Evolutionary conservation across 2,329 filamentous ascomycete species (phyloP), one percentile per base, ranked within the genome.

Genomic region (Cadophora gregata): DNA sequence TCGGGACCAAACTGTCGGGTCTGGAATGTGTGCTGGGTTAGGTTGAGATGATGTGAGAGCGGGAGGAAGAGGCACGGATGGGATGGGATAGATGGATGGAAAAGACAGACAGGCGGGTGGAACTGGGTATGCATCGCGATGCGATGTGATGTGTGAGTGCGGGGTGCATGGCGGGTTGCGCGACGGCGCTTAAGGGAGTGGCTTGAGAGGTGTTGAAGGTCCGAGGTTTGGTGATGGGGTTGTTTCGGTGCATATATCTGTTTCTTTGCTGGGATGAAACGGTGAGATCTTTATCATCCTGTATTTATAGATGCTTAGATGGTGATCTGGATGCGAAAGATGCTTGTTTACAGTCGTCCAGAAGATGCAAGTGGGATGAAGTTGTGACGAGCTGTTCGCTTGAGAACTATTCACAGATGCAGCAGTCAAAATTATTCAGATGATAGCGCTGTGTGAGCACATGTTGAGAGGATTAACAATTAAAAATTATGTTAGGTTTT

Each of bases 31-130:
- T n/a, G 16, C 9, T 3, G 38, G 38, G 12, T 21, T 14, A n/a
- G n/a, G n/a, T 24, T 12, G 53, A 27, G 21, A 58, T 58, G 55
- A 58, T 12, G 31, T 58, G 33, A 58, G 55, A 58, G 31, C 55
- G 55, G 55, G 55, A 58, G 55, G 31, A 58, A 58, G 55, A 58
- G 55, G n/a, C 55, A 58, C 33, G 33, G 31, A 19, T 53, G 25
- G 27, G 8, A 25, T 50, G 47, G 14, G 24, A 24, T 25, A 14
- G 24, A 24, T 50, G 27, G 27, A 53, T 31, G 4, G 45, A 21
- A 48, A 4, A n/a, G 12, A 19, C 31, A 53, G 4, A 27, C 19
- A 27, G 19, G 48, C 24, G 12, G 4, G 5, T 51, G 1, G 24
- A 53, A 29, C 6, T 14, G 5, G 16, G 24, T 25, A 51, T 51